phyloP scores from a whole-genome alignment of 257 asterid genomes.

The Solanum ossicruentum region DNA sequence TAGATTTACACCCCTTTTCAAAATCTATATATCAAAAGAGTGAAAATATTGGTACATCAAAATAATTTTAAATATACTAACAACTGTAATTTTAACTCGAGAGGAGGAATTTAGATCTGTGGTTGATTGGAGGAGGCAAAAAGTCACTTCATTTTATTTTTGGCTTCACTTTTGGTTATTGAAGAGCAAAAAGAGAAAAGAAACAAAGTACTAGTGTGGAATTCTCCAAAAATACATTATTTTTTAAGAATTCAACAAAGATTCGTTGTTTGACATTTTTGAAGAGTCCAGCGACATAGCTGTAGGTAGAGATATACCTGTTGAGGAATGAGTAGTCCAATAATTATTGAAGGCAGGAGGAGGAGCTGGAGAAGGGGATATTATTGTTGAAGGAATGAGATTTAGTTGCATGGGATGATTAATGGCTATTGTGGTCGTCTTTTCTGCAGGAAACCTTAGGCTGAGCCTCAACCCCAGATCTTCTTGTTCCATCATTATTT shows the following conservation, averaged over 20 bases:
- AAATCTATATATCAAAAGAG: not conserved
- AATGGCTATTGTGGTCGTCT: not conserved
- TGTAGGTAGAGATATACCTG: constrained; percentile 7
- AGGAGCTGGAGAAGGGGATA: not conserved
- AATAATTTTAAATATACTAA: too few relatives aligned
- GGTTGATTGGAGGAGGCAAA: not conserved
- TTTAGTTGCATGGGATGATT: constrained; percentile 11
- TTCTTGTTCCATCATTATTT: constrained; percentile 42
- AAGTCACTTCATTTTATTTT: not conserved
- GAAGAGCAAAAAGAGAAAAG: too few relatives aligned
- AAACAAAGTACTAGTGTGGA: too few relatives aligned
- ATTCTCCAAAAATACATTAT: too few relatives aligned
- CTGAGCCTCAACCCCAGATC: constrained; percentile 67
- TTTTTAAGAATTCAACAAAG: too few relatives aligned
- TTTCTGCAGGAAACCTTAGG: constrained; percentile 30
- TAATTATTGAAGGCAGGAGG: constrained; percentile 4
- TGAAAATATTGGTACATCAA: too few relatives aligned
- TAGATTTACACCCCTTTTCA: too few relatives aligned
- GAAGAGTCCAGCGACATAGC: too few relatives aligned
- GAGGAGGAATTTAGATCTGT: too few relatives aligned
- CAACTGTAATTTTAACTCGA: too few relatives aligned
- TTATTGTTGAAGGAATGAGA: constrained; percentile 19
- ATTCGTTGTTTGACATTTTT: too few relatives aligned
- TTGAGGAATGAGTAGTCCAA: constrained; percentile 29
- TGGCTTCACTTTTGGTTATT: not conserved